Base-by-base conservation (phyloP, 2,329 filamentous ascomycete species). In the Fusarium foetens region DNA sequence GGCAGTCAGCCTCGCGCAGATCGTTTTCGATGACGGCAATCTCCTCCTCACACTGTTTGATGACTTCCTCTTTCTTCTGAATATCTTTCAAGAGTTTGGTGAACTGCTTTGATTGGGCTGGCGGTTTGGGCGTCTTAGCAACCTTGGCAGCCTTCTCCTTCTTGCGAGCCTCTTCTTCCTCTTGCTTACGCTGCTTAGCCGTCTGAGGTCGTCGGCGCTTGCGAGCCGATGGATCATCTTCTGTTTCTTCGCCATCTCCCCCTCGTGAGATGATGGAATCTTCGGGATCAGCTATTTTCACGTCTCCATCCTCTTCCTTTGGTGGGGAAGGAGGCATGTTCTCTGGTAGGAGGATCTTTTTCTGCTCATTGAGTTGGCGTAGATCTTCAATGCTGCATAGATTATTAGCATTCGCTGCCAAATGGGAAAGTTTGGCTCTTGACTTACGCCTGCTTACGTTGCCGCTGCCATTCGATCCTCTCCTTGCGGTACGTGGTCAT, bases 401-500 rank as follows among this genome's bases (percentile, higher is more conserved):
- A 27, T 38, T 25, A n/a, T 75, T 57, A 72, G 64, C 39, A 41
- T n/a, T 35, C 9, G 41, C 19, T 17, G 39, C 38, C 3, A 31
- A 16, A 8, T 13, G 36, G n/a, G 1, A 7, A 23, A 23, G 36
- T 3, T 5, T 19, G 8, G 9, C 36, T 55, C 19, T 29, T 8
- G 39, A 87, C 89, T 81, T 84, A 91, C 88, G 86, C 84, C 80
- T 88, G 86, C 74, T 91, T 91, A 71, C 93, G 91, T 75, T 93
- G 90, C 72, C 94, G 90, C 82, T 98, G 95, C 82, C 91, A 92
- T 73, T 97, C 94, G 68, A 98, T 97, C 84, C 97, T 98, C 79
- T 97, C 93, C 81, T 99, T 99, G 54, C 96, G 91, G 78, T 97
- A 94, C 60, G 91, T 90, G 4, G 96, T 99, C 95, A 98, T 98